Evolutionary conservation across 257 asterid species (phyloP).

Genomic region (Nicotiana paniculata): DNA sequence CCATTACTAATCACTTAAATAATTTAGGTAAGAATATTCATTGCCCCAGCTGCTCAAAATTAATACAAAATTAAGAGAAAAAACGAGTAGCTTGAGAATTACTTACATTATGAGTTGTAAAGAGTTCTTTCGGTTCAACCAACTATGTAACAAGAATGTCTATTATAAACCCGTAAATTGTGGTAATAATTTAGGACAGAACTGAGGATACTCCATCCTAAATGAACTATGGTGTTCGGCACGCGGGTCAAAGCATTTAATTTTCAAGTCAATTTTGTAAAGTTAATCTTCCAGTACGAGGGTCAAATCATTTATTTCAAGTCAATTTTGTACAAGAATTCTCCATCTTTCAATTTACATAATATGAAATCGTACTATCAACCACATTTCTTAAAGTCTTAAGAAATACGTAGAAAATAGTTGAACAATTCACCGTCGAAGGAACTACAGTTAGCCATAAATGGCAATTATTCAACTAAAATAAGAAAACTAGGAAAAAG

Average conservation of each 20-base stretch:
- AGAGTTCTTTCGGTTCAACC: background rate
- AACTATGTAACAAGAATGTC: background rate
- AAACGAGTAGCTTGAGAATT: background rate
- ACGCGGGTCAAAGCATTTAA: background rate
- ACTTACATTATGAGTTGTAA: background rate
- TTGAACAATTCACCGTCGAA: background rate
- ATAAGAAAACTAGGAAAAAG: background rate
- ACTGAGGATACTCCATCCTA: background rate
- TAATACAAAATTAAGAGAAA: background rate
- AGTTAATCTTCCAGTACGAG: background rate
- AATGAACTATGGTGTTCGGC: background rate
- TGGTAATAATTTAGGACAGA: background rate
- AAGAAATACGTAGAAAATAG: background rate
- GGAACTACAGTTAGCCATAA: background rate
- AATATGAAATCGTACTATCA: background rate
- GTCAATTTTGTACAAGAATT: background rate
- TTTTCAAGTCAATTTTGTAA: no score
- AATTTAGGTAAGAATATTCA: background rate
- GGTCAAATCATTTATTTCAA: background rate
- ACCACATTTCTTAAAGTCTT: background rate
- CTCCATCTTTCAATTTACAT: background rate
- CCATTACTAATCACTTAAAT: background rate
- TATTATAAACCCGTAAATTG: background rate
- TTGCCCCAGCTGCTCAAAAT: background rate
- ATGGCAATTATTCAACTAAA: background rate